Evolutionary conservation across 306 rosid genomes (phyloP).

Genomic region (Neltuma alba): DNA sequence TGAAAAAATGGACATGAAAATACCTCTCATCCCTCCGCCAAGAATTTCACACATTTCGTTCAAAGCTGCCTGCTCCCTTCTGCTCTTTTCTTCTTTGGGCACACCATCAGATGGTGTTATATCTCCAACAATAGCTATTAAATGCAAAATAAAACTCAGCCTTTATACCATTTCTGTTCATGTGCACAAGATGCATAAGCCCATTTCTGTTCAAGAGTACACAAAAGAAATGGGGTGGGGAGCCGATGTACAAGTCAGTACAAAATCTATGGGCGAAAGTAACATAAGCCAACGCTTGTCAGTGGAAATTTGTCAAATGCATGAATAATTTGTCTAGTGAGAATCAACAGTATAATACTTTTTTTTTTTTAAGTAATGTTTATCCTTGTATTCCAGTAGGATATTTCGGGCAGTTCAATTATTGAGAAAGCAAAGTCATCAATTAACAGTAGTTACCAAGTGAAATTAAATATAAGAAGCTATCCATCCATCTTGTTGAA

Average conservation of each 20-base stretch:
- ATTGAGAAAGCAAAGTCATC: background rate
- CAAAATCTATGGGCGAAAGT: constrained; percentile 7
- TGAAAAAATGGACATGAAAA: constrained; percentile 28
- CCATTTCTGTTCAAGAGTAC: constrained; percentile 12
- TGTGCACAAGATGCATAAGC: background rate
- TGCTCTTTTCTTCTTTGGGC: constrained; percentile 94
- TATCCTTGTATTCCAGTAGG: constrained; percentile 5
- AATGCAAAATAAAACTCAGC: constrained; percentile 41
- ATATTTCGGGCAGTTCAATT: background rate
- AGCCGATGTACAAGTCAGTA: background rate
- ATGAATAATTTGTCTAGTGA: background rate
- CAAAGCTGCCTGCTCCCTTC: constrained; percentile 83
- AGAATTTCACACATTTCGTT: constrained; percentile 86
- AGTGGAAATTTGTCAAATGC: constrained; percentile 1
- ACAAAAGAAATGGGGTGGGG: background rate
- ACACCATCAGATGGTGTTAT: constrained; percentile 95
- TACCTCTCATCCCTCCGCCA: constrained; percentile 96
- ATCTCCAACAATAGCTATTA: constrained; percentile 94
- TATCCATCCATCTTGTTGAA: background rate
- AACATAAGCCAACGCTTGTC: constrained; percentile 14
- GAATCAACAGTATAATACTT: background rate
- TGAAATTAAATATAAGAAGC: background rate
- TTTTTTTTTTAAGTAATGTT: constrained; percentile 3
- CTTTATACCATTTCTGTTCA: constrained; percentile 5
- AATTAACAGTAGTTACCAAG: background rate